Evolutionary conservation across 345 rosid genomes (phyloP), one percentile per base, ranked within the genome.

Genomic region (Crucihimalaya himalaica): DNA sequence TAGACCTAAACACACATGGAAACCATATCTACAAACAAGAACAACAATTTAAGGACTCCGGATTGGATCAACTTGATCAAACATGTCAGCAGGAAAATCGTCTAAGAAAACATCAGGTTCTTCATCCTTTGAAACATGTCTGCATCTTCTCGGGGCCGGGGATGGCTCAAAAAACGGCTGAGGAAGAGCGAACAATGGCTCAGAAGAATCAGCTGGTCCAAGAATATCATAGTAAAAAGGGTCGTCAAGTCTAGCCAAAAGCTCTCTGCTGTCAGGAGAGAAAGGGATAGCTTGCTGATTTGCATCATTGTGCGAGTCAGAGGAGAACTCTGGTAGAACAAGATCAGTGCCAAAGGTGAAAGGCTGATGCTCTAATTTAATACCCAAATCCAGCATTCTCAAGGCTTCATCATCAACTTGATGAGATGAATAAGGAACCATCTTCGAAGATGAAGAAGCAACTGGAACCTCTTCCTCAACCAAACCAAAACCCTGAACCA

Each of bases 11-110:
- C 55, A 68, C 56, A 60, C 68, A 32, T 15, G 28, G 53, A 39
- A 67, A 68, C 63, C 55, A 42, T 18, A 42, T 18, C 18, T 63
- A 56, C n/a, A 37, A 35, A 14, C 43, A 15, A 45, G 54, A 23
- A 53, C 9, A 27, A 68, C 25, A 77, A 27, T 66, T 66, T 25
- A 87, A 28, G 97, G 88, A 76, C 83, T 83, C 1, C 78, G 85
- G 71, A 83, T 81, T 2, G 79, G 81, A 45, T 85, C 88, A 20
- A 85, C 86, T 4, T 83, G 84, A 81, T 91, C 96, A 32, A 87
- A 86, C 82, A 91, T 79, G 71, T 88, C 94, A 0, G 85, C 54
- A 0, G 98, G 97, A 51, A 91, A 85, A 78, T 89, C 95, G 16
- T 91, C 92, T 7, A 87, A 86, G 82, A 91, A 86, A 14, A 80